A percentile compares a stretch with the other conserved stretches of the same genome.
Evolutionary conservation across 768 basidiomycete genomes (phyloP).

Genomic region (Crassisporium funariophilum): DNA sequence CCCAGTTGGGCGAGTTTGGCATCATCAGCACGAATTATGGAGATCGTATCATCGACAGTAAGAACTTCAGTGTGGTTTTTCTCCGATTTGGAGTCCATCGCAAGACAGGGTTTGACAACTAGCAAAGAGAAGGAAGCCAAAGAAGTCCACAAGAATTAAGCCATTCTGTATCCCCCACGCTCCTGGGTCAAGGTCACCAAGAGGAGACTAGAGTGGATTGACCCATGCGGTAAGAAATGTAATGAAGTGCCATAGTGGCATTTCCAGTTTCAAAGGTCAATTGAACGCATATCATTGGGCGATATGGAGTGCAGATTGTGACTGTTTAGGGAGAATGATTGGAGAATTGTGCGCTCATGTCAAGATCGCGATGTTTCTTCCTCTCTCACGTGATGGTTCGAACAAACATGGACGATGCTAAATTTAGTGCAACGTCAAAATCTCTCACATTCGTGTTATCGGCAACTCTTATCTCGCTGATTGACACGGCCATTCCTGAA

Average conservation of each 20-base stretch:
- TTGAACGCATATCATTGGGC: conserved; percentile 13
- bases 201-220: too few relatives aligned
- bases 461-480: too few relatives aligned
- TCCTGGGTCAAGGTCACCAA: too few relatives aligned
- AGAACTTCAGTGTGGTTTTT: conserved; percentile 14
- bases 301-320: conserved; percentile 16
- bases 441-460: too few relatives aligned
- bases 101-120: not conserved
- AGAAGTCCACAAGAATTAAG: not conserved
- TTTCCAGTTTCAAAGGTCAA: conserved; percentile 1
- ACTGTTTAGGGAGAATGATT: conserved; percentile 10
- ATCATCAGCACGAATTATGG: conserved; percentile 45
- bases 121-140: conserved; percentile 1
- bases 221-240: too few relatives aligned
- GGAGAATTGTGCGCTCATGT: too few relatives aligned
- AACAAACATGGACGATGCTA: too few relatives aligned
- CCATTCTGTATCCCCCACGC: conserved; percentile 10
- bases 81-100: conserved; percentile 19
- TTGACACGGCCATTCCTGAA: too few relatives aligned
- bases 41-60: conserved; percentile 15
- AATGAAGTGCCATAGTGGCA: conserved; percentile 1
- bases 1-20: conserved; percentile 63
- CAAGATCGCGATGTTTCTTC: too few relatives aligned
- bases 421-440: too few relatives aligned
- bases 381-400: conserved; percentile 4